Percentiles rank a stretch among this genome's conserved stretches.
Conservation (phyloP, 2,329 filamentous ascomycete genomes). For the Alternaria triticina region DNA sequence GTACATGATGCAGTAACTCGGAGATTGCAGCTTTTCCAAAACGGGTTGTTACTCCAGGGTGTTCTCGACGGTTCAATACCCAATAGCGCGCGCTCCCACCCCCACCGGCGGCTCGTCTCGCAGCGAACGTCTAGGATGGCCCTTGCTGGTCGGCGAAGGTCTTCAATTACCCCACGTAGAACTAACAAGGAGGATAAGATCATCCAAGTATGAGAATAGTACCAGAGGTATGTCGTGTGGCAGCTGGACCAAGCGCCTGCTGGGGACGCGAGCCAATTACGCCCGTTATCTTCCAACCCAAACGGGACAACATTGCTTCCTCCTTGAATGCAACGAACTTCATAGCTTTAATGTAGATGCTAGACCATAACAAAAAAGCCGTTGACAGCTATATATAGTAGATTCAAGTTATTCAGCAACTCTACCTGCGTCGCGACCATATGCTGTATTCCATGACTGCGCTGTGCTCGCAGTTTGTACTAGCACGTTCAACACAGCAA, state of each 20-base stretch:
- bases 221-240: neutral
- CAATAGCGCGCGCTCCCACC: slow-evolving; percentile 13
- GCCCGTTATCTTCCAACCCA: too few relatives aligned
- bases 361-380: too few relatives aligned
- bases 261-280: neutral
- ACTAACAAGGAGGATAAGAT: neutral
- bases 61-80: neutral
- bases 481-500: too few relatives aligned
- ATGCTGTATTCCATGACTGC: too few relatives aligned
- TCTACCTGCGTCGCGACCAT: too few relatives aligned
- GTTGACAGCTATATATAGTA: too few relatives aligned
- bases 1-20: neutral
- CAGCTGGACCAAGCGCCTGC: neutral
- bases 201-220: neutral
- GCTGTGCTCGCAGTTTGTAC: too few relatives aligned
- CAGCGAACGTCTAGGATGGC: slow-evolving; percentile 13
- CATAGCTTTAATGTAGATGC: too few relatives aligned
- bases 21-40: neutral
- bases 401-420: too few relatives aligned
- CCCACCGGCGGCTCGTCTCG: slow-evolving; percentile 27
- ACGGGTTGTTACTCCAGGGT: neutral
- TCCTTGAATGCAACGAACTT: too few relatives aligned
- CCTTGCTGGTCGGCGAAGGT: neutral
- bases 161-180: neutral
- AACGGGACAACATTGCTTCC: too few relatives aligned